Evolutionary conservation across 78 protist genomes (phyloP), one percentile per base, ranked within the genome.

Genomic region (Bodo saltans): DNA sequence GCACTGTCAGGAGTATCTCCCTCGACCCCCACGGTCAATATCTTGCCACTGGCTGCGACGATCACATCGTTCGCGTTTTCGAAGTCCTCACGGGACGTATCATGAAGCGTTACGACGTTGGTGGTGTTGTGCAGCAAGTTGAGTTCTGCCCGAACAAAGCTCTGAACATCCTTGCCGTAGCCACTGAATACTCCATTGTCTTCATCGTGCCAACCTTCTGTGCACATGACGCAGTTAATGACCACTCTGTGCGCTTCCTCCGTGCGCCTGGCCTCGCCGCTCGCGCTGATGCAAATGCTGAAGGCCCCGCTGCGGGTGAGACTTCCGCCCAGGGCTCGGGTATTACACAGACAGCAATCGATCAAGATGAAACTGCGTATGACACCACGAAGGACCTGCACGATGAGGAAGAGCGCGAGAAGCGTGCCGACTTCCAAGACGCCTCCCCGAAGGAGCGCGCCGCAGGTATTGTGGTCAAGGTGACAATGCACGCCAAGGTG

Each of bases 21-120:
- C 53, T 92, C 21, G 35, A 72, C 37, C 97, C 98, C 39, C 85
- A 79, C 37, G 99, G 99, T 27, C 93, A 94, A 84, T 94, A 88
- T 89, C 79, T 95, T 52, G 94, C 84, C 25, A 40, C 90, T 4
- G 95, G 95, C 42, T 47, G 89, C 3, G 95, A 87, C 60, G 99
- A 94, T 72, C 68, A 81, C 27, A 88, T 93, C 28, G 85, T 93
- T 30, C 85, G 94, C 30, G 78, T 94, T 41, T 96, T 94, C 94
- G 99, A 96, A 38, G 78, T 93, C 11, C 38, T 83, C 42, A 93
- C 91, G 29, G 95, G 96, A 0, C 86, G 97, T 28, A 92, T 97
- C 70, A 71, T 21, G 68, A 82, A 21, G 79, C 80, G 0, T 26
- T 83, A 42, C 30, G 86, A 17, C 81, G 88, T 85, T 0, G 52